Base-by-base conservation (phyloP, 106 monocot species). In the Dendrobium nobile region DNA sequence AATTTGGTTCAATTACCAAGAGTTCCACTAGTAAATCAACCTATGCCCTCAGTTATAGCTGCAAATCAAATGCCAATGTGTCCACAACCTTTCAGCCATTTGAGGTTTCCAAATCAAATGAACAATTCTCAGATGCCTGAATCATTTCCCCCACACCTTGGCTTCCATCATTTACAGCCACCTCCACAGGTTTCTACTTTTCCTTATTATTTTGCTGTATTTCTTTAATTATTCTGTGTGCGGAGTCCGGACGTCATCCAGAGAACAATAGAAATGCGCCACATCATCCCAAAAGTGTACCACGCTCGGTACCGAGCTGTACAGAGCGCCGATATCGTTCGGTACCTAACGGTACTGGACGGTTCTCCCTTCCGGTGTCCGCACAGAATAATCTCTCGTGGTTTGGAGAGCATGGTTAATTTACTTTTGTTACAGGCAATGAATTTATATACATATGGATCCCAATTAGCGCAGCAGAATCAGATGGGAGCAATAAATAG, bases 121-220 rank as follows among this genome's bases (percentile, higher is more conserved):
- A 86, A 72, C 19, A 78, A 74, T 79, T 26, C 83, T 47, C 83
- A 79, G 75, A 72, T 79, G 31, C 81, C 81, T n/a, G 82, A 84
- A 64, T 68, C 85, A 33, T 89, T 82, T 78, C 54, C 84, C 13
- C 80, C 47, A 16, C 80, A 65, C 41, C 43, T 88, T 73, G 86
- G 87, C 37, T 84, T 89, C 56, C 87, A 86, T 72, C 87, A 86
- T 37, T 81, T 91, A 84, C 93, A 89, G 80, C 45, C 78, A 70
- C 72, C 77, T 33, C 91, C 76, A 41, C 87, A 87, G 85, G 83
- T 70, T 70, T 44, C 58, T 67, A 77, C 79, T 27, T 9, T 16
- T 37, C 5, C 5, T 65, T 37, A 37, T 37, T 37, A 37, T 37
- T 3, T 37, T 37, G 17, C 20, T 64, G 64, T 1, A 31, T 31